Evolutionary conservation across 2,329 filamentous ascomycete species (phyloP).

Genomic region (Cadophora malorum): DNA sequence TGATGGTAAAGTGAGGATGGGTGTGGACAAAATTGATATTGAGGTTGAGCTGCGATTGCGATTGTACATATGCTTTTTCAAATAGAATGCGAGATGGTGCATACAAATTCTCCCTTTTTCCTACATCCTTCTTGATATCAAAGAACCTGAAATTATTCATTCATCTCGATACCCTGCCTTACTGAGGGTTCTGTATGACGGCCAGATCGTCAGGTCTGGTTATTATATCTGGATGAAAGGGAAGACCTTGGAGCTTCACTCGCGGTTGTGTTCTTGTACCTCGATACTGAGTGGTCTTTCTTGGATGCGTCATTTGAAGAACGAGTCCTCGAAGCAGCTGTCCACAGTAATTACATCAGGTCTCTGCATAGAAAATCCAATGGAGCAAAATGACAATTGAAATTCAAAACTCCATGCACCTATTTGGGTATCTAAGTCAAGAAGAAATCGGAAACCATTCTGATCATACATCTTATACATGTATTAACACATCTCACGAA

Average conservation of each 20-base stretch:
- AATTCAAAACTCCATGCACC: constrained; percentile 8
- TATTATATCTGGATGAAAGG: no score
- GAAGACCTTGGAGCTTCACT: no score
- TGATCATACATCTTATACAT: constrained; percentile 14
- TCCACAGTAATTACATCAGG: no score
- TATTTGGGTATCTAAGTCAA: constrained; percentile 21
- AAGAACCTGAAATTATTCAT: no score
- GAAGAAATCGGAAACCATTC: constrained; percentile 11
- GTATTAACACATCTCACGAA: constrained; percentile 2
- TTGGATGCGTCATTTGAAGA: no score
- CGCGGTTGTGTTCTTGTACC: no score
- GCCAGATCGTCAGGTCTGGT: no score
- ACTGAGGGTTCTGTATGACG: no score
- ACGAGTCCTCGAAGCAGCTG: no score
- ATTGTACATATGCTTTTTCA: not conserved
- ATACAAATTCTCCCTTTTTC: not conserved
- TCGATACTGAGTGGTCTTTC: no score
- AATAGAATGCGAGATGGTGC: constrained; percentile 5
- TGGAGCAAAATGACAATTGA: not conserved
- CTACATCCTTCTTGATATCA: no score
- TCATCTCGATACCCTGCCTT: no score
- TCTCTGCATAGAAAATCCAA: not conserved
- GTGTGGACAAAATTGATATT: not conserved
- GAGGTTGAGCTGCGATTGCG: not conserved
- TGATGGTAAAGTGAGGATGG: not conserved